Evolutionary conservation across 179 eudicot genomes (phyloP), one percentile per base, ranked within the genome.

Genomic region (Vitellaria paradoxa): DNA sequence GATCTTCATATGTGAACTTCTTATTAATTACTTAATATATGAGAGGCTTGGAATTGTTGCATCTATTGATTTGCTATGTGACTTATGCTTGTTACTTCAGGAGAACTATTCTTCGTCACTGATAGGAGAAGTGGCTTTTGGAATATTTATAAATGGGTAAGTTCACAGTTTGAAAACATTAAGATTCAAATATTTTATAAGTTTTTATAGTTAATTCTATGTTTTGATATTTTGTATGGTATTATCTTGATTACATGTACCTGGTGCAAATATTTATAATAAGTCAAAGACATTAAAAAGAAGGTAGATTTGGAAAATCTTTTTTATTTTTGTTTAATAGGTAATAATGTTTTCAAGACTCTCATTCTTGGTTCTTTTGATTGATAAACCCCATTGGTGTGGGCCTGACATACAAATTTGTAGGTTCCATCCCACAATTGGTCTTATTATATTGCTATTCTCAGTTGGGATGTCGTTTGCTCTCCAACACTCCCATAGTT

Each of bases 121-220:
- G 99, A 96, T 83, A 89, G 99, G 85, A 86, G 85, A 71, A 91
- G 82, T 76, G 99, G 98, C 67, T 96, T 92, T 79, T 96, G 99
- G 99, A 96, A 93, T 83, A 90, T 96, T 77, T 86, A 96, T 85
- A 93, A 87, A 88, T 96, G 99, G 99, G 99, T 93, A 87, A 82
- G 9, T 65, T 15, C 13, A 45, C 40, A 55, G 23, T 61, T 76
- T 56, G 59, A 57, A 50, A 56, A 55, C 26, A 6, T 73, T 42
- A 72, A 79, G 14, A 40, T 45, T 49, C 21, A 18, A 11, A 42
- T 55, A n/a, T 15, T n/a, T 7, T 18, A 45, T 9, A n/a, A 73
- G 76, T 59, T n/a, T 73, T 26, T 73, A 13, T 57, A 2, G n/a
- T 7, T 24, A 37, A 53, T 11, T 72, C 9, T 72, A 7, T 69